Evolutionary conservation across 1,139 yeast genomes (phyloP), one percentile per base, ranked within the genome.

Genomic region (Arxiozyma slooffiae): DNA sequence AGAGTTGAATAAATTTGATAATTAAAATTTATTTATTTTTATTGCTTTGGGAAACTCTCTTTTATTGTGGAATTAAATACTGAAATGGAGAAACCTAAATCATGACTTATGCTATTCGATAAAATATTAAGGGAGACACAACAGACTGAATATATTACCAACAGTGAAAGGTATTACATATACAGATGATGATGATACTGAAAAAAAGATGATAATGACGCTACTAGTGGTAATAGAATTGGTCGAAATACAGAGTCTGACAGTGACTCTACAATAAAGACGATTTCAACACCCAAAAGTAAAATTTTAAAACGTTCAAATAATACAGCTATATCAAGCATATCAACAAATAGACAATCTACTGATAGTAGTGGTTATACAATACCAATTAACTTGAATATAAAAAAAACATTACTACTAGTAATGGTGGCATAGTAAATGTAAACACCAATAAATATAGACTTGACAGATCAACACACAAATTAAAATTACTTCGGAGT

Each of bases 31-130:
- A 23, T 60, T 56, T n/a, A n/a, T 50, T 62, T 54, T 47, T 62
- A 63, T 44, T 57, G 64, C 1, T 56, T 60, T 48, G 67, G 67
- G 4, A 60, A 61, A 48, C 57, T 64, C 1, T 46, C 59, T 5
- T 64, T 63, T 53, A 52, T 54, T 48, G 58, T 63, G 1, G 60
- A 63, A 47, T 64, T 61, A 1, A 52, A 56, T 37, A 53, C 62
- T 16, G 62, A 60, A 41, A 37, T 63, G 40, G 67, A 66, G 8
- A 61, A 58, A 48, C 49, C 62, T 2, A 52, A 49, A 22, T 52
- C 56, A 18, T 62, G 66, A 61, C 60, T 58, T 45, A 58, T 54
- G 24, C 64, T 67, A 14, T 59, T 60, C 44, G 55, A 59, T 48
- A 57, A 54, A 30, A 40, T 54, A 17, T 26, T 61, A 7, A 54